Percentiles rank a stretch among this genome's conserved stretches.
Conservation (phyloP, 2,329 filamentous ascomycete genomes). For the Fusarium foetens region DNA sequence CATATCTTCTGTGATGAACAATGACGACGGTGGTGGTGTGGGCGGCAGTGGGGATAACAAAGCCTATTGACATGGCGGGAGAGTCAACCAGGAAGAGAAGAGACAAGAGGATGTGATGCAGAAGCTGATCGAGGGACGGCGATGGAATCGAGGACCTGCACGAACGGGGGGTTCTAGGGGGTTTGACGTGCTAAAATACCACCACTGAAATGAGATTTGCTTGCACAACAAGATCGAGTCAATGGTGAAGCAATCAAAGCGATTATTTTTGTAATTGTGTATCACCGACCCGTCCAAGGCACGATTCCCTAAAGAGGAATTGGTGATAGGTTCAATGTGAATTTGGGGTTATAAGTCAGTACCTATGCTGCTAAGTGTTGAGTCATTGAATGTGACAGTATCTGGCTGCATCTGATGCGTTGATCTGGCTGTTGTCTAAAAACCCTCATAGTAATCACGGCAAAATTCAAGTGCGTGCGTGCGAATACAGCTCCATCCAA, state of each 20-base stretch:
- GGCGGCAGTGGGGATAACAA: conserved; percentile 23
- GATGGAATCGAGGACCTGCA: conserved; percentile 29
- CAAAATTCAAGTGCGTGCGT: conserved; percentile 2
- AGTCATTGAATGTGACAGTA: not conserved
- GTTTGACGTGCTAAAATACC: conserved; percentile 21
- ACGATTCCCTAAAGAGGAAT: conserved; percentile 38
- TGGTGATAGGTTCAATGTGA: conserved; percentile 35
- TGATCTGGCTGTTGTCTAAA: not conserved
- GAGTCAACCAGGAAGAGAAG: conserved; percentile 17
- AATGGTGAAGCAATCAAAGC: not conserved
- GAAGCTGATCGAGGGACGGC: conserved; percentile 9
- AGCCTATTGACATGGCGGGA: conserved; percentile 5
- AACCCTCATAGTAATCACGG: conserved; percentile 14
- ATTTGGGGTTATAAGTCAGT: not conserved
- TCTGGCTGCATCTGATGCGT: not conserved
- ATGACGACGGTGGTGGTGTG: conserved; percentile 30
- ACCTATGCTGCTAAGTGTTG: not conserved
- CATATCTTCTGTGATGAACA: not conserved
- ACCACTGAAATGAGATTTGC: conserved; percentile 20
- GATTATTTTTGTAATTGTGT: conserved; percentile 9
- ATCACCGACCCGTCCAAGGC: conserved; percentile 24
- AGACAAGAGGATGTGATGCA: conserved; percentile 30
- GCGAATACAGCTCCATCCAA: not conserved
- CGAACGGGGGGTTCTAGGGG: conserved; percentile 14
- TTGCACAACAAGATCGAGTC: conserved; percentile 14